A percentile compares a stretch with the other conserved stretches of the same genome.
phyloP scores from a whole-genome alignment of 2,329 filamentous ascomycete species.

The Chaetomium sp. region DNA sequence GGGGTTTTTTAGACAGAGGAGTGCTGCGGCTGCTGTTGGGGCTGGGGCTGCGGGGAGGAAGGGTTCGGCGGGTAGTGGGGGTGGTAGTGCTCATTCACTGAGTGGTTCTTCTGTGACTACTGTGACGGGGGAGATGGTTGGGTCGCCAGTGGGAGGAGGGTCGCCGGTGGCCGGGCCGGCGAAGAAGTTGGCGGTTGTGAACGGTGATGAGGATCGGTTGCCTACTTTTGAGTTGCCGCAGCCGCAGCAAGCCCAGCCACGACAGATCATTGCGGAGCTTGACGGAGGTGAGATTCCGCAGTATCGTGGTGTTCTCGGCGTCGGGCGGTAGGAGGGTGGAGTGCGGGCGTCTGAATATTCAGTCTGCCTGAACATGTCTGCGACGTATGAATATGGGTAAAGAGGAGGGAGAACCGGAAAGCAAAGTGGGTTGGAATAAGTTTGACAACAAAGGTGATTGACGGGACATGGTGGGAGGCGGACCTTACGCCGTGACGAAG shows the following conservation, averaged over 20 bases:
- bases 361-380: no score
- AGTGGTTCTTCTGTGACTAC: no score
- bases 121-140: no score
- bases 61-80: background rate
- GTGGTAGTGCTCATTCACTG: no score
- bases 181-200: background rate
- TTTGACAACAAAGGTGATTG: no score
- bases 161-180: background rate
- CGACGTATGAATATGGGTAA: no score
- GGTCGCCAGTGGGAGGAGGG: background rate
- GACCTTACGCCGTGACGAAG: no score
- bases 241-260: background rate
- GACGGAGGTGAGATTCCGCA: background rate
- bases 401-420: background rate
- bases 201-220: background rate
- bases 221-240: background rate
- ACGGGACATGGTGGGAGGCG: no score
- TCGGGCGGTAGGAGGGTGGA: background rate
- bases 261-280: background rate
- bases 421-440: background rate
- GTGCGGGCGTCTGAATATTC: background rate
- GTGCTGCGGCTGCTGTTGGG: background rate
- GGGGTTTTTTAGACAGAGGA: slow-evolving; percentile 5
- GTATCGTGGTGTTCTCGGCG: slow-evolving; percentile 7
- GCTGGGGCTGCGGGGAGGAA: background rate